These are phyloP conservation scores for Rhodotorula sp. DNA, from an alignment of 1,284 basidiomycete genomes.

Conservation along the genomic window DNA sequence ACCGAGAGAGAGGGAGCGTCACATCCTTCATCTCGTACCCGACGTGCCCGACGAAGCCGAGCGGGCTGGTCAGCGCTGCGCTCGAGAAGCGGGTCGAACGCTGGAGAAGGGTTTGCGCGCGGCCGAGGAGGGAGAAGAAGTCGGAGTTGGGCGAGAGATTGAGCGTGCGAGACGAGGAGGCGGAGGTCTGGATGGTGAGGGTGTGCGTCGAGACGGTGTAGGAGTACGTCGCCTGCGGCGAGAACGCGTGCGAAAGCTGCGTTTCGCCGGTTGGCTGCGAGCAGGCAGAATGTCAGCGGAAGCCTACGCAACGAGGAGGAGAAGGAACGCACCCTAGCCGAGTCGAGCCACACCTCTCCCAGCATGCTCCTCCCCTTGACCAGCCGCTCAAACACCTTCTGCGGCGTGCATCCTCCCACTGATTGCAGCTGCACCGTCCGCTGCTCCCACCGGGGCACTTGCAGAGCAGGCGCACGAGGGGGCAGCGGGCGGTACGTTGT, in stretches of 20 bases:
- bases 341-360: constrained; percentile 58
- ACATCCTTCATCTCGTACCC: constrained; percentile 61
- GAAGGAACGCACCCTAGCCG: constrained; percentile 44
- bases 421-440: constrained; percentile 28
- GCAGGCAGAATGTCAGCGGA: not conserved
- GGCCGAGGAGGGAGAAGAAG: not conserved
- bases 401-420: constrained; percentile 40
- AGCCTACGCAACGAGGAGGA: no score
- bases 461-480: not conserved
- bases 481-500: constrained; percentile 12
- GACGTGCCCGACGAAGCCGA: constrained; percentile 59
- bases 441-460: constrained; percentile 13
- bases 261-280: constrained; percentile 36
- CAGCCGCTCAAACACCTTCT: constrained; percentile 53
- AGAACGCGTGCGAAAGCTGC: constrained; percentile 30
- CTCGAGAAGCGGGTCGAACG: not conserved
- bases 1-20: constrained; percentile 47
- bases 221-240: constrained; percentile 26
- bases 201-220: constrained; percentile 11
- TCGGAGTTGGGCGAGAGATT: not conserved
- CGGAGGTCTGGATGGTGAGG: not conserved
- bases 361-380: constrained; percentile 48
- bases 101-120: constrained; percentile 4
- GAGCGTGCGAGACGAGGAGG: not conserved
- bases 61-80: not conserved